Base-by-base conservation (phyloP, 345 rosid species). In the Reutealis trisperma region DNA sequence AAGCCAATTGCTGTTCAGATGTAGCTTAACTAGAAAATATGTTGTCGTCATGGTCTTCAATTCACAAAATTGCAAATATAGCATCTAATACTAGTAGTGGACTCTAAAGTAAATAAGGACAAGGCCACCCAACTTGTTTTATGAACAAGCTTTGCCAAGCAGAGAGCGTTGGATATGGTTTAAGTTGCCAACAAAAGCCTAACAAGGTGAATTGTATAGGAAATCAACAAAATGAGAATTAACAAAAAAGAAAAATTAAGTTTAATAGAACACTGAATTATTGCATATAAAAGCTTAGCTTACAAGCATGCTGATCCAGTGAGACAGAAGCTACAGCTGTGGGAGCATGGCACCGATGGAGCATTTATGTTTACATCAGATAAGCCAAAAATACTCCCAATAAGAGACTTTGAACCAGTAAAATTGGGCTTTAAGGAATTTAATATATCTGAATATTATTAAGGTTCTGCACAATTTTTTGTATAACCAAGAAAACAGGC, bases 251-350 rank as follows among this genome's bases (percentile, higher is more conserved):
- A 62, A 70, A 25, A 15, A 25, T 6, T 18, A 49, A 70, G 52
- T 11, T 74, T 12, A 25, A 15, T 25, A 34, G 14, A 51, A 5
- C 49, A 42, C 57, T n/a, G 63, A 30, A 42, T 19, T 52, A 34
- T 51, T 62, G 11, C 34, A 66, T 34, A 25, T 22, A 55, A 65
- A 63, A 59, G 67, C 64, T 51, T 62, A 79, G 85, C 98, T 93
- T 86, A 94, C 98, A 88, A 80, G 87, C 97, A 92, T 75, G 88
- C 47, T 71, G 97, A 89, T 82, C 85, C 88, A 74, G 22, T 44
- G 37, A 77, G 83, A 77, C 85, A 83, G 78, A 72, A 83, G 30
- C 66, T 85, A 65, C 64, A 79, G 75, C 85, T 70, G 72, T 84
- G 83, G 80, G 73, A 74, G 82, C 93, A 83, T 6, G 78, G 75